phyloP scores from a whole-genome alignment of 1,139 yeast genomes.

The Nematodospora anomalae region DNA sequence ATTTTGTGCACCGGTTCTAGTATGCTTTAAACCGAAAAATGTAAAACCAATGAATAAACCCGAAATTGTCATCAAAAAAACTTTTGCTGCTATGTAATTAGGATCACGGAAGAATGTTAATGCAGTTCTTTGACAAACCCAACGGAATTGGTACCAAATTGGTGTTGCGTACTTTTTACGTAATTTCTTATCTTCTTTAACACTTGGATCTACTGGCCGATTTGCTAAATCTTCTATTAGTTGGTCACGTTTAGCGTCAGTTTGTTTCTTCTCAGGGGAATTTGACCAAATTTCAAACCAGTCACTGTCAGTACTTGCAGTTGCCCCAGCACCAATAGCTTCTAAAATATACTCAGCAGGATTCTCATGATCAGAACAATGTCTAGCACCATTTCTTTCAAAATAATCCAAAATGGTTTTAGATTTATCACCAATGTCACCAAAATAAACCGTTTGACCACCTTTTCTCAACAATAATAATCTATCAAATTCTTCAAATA shows the following conservation, averaged over 20 bases:
- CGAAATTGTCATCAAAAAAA: slow-evolving; percentile 40
- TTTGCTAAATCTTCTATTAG: slow-evolving; percentile 19
- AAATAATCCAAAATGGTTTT: slow-evolving; percentile 62
- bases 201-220: slow-evolving; percentile 8
- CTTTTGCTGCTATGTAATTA: slow-evolving; percentile 42
- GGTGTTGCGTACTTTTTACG: slow-evolving; percentile 36
- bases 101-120: slow-evolving; percentile 47
- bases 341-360: slow-evolving; percentile 70
- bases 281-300: slow-evolving; percentile 49
- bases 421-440: slow-evolving; percentile 71
- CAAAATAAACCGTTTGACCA: slow-evolving; percentile 79
- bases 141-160: slow-evolving; percentile 32
- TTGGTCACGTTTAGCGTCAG: slow-evolving; percentile 19
- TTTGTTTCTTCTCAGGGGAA: slow-evolving; percentile 31
- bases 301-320: slow-evolving; percentile 46
- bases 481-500: slow-evolving; percentile 77
- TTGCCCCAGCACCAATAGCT: slow-evolving; percentile 70
- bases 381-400: slow-evolving; percentile 65
- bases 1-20: slow-evolving; percentile 52
- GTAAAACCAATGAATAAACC: slow-evolving; percentile 58
- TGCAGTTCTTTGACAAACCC: slow-evolving; percentile 34
- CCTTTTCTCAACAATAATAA: slow-evolving; percentile 70
- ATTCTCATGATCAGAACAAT: slow-evolving; percentile 52
- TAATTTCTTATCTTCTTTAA: slow-evolving; percentile 13
- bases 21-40: slow-evolving; percentile 38